These are phyloP conservation scores for Penicillium sp. DNA, from an alignment of 2,329 filamentous ascomycete genomes.

Conservation along the genomic window DNA sequence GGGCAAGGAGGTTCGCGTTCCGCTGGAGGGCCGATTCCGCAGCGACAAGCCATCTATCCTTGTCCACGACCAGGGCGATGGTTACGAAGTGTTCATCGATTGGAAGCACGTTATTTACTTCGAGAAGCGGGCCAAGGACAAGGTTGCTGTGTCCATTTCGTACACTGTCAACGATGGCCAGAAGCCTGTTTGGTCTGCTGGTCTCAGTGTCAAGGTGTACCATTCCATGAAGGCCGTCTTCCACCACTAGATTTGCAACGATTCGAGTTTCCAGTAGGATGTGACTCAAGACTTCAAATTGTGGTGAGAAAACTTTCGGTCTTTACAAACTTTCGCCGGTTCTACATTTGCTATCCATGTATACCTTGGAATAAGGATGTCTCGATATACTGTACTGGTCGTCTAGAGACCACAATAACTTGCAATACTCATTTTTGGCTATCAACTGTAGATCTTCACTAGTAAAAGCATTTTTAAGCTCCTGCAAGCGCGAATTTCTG, in stretches of 20 bases:
- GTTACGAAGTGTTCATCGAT: constrained; percentile 13
- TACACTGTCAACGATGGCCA: constrained; percentile 4
- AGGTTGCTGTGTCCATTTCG: not conserved
- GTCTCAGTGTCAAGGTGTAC: constrained; percentile 1
- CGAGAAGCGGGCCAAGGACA: constrained; percentile 14
- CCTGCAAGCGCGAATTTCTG: too few species aligned
- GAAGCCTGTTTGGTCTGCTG: not conserved
- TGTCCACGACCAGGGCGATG: constrained; percentile 12
- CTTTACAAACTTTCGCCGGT: too few species aligned
- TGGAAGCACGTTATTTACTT: constrained; percentile 9
- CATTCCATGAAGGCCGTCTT: not conserved
- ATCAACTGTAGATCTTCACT: not conserved
- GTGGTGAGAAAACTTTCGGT: too few species aligned
- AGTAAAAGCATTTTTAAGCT: too few species aligned
- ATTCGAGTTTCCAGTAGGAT: not conserved
- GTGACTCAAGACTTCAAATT: too few species aligned
- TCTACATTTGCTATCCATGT: too few species aligned
- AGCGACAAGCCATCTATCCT: constrained; percentile 7
- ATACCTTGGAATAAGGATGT: not conserved
- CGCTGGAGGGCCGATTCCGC: constrained; percentile 5
- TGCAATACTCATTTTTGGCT: too few species aligned
- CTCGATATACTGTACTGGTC: not conserved
- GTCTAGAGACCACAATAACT: not conserved
- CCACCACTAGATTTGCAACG: not conserved
- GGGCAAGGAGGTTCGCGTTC: constrained; percentile 12